Base-by-base conservation (phyloP, 306 rosid species). In the Benincasa hispida region DNA sequence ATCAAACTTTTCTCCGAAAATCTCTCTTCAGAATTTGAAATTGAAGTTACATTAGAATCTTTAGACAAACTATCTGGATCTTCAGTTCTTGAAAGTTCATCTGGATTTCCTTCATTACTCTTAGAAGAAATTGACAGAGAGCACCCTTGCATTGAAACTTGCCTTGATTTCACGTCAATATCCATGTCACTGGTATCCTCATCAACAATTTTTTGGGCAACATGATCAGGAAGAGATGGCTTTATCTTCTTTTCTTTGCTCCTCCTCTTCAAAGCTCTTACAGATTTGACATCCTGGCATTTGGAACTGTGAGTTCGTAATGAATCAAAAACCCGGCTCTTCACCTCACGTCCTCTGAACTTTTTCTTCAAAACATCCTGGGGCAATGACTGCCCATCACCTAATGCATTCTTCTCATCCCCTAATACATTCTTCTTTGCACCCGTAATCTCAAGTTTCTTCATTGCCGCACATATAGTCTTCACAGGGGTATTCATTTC, bases 271-370 rank as follows among this genome's bases (percentile, higher is more conserved):
- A 76, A 51, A 78, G 83, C 74, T 58, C 74, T 75, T 19, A 21
- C 35, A 66, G 74, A 18, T 72, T 84, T 89, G 17, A 77, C 78
- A 80, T 89, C 88, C 18, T 30, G 83, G 28, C 48, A 85, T 81
- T 89, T 92, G 54, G 39, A 63, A 15, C 66, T 82, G 55, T 69
- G 79, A 5, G 89, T 81, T 81, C 72, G 59, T 85, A 88, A 81
- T 3, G 92, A 85, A 82, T 90, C 88, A 72, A 83, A 90, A 79
- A 94, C 99, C 45, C 99, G 90, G 84, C 96, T 91, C 77, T 92
- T 92, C 22, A 92, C 92, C 77, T 85, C 95, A 55, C 96, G 76
- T 60, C 96, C 96, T 82, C 84, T 94, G 1, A 83, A 54, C 79
- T 84, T 83, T 77, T 86, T 91, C 80, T 81, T 83, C 17, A 86